These are phyloP conservation scores for Echria macrotheca DNA, from an alignment of 495 filamentous ascomycete species.

Conservation along the genomic window DNA sequence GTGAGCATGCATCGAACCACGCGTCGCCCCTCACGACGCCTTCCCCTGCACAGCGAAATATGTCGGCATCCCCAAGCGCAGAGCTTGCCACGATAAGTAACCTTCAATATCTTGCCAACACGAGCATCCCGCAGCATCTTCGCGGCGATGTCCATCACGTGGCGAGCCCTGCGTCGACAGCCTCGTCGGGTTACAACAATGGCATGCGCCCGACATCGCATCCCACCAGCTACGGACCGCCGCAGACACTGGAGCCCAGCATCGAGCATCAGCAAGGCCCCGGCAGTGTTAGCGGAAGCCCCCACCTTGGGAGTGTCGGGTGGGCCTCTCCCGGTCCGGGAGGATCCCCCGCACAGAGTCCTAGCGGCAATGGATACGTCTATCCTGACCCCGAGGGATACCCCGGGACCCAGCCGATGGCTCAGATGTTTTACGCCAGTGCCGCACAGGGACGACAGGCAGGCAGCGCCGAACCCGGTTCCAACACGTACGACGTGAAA, in stretches of 20 bases:
- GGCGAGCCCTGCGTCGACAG: slow-evolving; percentile 58
- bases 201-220: slow-evolving; percentile 64
- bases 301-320: slow-evolving; percentile 65
- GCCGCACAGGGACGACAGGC: slow-evolving; percentile 51
- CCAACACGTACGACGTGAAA: slow-evolving; percentile 48
- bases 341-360: slow-evolving; percentile 59
- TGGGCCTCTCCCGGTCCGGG: slow-evolving; percentile 70
- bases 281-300: slow-evolving; percentile 63
- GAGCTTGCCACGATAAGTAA: slow-evolving; percentile 68
- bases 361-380: slow-evolving; percentile 51
- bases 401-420: slow-evolving; percentile 49
- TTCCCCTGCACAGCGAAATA: slow-evolving; percentile 69
- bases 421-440: slow-evolving; percentile 61
- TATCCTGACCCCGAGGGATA: slow-evolving; percentile 66
- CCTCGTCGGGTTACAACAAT: slow-evolving; percentile 59
- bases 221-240: slow-evolving; percentile 72
- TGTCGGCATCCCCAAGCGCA: slow-evolving; percentile 72
- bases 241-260: slow-evolving; percentile 83
- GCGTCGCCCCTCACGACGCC: slow-evolving; percentile 82
- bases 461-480: slow-evolving; percentile 63
- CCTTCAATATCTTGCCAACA: slow-evolving; percentile 68
- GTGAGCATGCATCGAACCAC: slow-evolving; percentile 72
- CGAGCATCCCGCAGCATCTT: slow-evolving; percentile 75
- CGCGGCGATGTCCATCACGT: slow-evolving; percentile 66
- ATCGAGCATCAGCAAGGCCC: slow-evolving; percentile 64